Conservation (phyloP, 2,329 filamentous ascomycete genomes). For the Cordyceps fumosorosea region DNA sequence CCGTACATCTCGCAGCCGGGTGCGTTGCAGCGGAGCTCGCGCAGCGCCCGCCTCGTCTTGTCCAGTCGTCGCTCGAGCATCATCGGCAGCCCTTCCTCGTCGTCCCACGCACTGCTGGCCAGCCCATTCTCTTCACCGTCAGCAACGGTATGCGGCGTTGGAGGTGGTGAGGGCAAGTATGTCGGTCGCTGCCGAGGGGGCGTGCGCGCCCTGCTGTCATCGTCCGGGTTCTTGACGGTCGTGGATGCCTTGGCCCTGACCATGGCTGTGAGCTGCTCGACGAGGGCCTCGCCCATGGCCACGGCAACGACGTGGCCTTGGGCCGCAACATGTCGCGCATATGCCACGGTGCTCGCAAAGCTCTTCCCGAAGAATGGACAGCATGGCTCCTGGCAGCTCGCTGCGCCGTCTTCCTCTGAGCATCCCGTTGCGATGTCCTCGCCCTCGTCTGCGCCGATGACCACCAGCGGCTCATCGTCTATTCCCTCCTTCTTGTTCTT, state of each 20-base stretch:
- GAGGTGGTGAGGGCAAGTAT: background rate
- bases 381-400: background rate
- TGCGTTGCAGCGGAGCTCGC: constrained; percentile 6
- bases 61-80: background rate
- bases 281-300: background rate
- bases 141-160: background rate
- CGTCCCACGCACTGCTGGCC: background rate
- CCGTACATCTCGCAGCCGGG: background rate
- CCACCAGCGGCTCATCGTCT: background rate
- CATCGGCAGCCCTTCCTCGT: background rate
- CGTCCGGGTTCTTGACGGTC: background rate
- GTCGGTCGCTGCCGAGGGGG: background rate
- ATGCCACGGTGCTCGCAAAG: background rate
- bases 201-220: background rate
- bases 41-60: background rate
- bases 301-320: background rate
- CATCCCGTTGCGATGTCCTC: background rate
- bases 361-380: background rate
- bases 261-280: background rate
- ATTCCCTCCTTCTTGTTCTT: background rate
- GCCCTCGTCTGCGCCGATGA: background rate
- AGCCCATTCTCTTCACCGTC: background rate
- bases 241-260: no score
- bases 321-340: background rate
- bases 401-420: background rate